Base-by-base conservation (phyloP, 768 basidiomycete species). In the Russula abietina region DNA sequence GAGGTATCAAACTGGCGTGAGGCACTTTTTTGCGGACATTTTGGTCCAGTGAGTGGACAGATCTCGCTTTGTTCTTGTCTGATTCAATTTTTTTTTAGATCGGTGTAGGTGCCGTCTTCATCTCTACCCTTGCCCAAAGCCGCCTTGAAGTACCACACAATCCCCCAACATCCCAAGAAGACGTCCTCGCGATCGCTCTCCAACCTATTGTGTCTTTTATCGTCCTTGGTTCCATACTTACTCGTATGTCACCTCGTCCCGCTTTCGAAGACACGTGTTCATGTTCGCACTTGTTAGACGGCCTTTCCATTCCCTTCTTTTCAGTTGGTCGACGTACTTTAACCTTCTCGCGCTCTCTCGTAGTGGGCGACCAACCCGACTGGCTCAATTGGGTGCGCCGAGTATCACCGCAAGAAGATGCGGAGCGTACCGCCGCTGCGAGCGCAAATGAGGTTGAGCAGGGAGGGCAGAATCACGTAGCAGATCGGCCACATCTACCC, bases 71-170 rank as follows among this genome's bases (percentile, higher is more conserved):
- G 17, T 36, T 19, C 28, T 63, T 26, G 32, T 17, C 17, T n/a
- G 38, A 39, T 41, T 49, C n/a, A 12, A 16, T 32, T 54, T 61
- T 5, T 28, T 50, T 22, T 30, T 73, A 93, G 79, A 94, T 97
- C 90, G 95, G 95, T 56, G 93, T 97, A 26, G 86, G 88, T 0
- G 89, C 96, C 7, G 78, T 98, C 50, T 99, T 98, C 72, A 87
- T 98, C 59, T 85, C 88, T 11, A 86, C 84, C 0, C 73, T 93
- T 30, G 90, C 92, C 4, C 71, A 85, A 10, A 79, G 80, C 26
- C 81, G 80, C 55, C 77, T 94, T 0, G 83, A 87, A 6, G 70
- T 68, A 11, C 84, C 88, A 1, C 72, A 76, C 2, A 71, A 75
- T 58, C 88, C 91, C 0, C 88, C 91, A 0, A 74, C 77, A 57